Evolutionary conservation across 108 stramenopile species (phyloP), one percentile per base, ranked within the genome.

Genomic region (Chaetoceros muelleri): DNA sequence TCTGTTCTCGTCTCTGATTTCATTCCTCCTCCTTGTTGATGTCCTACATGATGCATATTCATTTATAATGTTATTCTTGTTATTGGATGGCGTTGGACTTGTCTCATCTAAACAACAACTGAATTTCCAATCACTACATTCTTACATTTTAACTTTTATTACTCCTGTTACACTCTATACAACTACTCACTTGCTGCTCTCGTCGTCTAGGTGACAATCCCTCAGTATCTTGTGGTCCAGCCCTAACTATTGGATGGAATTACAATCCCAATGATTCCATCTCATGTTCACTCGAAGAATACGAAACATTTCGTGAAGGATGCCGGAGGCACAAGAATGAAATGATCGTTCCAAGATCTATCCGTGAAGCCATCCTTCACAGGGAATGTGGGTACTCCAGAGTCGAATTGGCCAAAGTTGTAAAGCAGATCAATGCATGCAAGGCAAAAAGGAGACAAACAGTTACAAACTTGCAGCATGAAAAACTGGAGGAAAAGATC

Each of bases 201-300:
- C n/a, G n/a, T 40, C 34, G 5, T 10, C 13, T 10, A 40, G 71
- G 71, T n/a, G 76, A 77, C 57, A 77, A 77, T 24, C 76, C 76
- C 55, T 60, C 62, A 30, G 67, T 73, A 28, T 57, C 55, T 3
- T 56, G 58, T 26, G 76, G 76, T 13, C 75, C 75, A n/a, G 67
- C 72, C 45, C 53, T 73, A 40, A 50, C 47, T 48, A 58, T 73
- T 18, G 72, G 72, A 30, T 73, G 72, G 72, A 52, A 61, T 24
- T 59, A 65, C 58, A 46, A 53, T 27, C 57, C 61, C 17, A n/a
- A 44, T 19, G 34, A 54, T 49, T 22, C 17, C 44, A 5, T 45
- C 10, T 5, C 23, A 51, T 51, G 16, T 16, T 51, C 34, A 5
- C 34, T 40, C 5, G 34, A 40, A 5, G 34, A 40, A 40, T 40